phyloP scores from a whole-genome alignment of 768 basidiomycete genomes.

The Boletus rufocinnamomeus region DNA sequence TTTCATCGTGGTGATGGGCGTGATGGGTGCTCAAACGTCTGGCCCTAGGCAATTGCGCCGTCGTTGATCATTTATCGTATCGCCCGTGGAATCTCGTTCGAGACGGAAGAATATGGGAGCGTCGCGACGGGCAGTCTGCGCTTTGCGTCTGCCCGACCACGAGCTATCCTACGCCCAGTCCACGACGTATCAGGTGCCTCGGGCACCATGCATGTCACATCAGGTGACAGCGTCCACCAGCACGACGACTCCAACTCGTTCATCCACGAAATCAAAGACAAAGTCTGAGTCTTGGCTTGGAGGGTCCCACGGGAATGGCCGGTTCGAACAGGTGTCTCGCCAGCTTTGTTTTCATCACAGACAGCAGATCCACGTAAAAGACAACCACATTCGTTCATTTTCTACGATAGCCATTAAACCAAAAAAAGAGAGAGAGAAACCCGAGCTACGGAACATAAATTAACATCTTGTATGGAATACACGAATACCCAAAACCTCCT shows the following conservation, averaged over 20 bases:
- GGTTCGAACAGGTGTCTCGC: background rate
- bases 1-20: background rate
- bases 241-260: conserved; percentile 13
- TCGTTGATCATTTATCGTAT: conserved; percentile 27
- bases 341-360: background rate
- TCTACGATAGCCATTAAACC: background rate
- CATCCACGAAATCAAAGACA: conserved; percentile 15
- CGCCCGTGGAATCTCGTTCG: conserved; percentile 21
- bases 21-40: background rate
- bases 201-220: conserved; percentile 8
- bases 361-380: background rate
- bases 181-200: conserved; percentile 11
- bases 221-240: background rate
- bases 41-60: conserved; percentile 17
- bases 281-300: background rate
- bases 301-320: background rate
- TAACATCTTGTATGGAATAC: background rate
- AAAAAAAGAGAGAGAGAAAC: background rate
- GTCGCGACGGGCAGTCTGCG: conserved; percentile 3
- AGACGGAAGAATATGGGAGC: conserved; percentile 14
- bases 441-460: background rate
- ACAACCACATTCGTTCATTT: background rate
- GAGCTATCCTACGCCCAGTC: background rate
- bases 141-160: conserved; percentile 8
- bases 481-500: background rate